Conservation (phyloP, 352 stramenopile species). For the Aphanomyces astaci region DNA sequence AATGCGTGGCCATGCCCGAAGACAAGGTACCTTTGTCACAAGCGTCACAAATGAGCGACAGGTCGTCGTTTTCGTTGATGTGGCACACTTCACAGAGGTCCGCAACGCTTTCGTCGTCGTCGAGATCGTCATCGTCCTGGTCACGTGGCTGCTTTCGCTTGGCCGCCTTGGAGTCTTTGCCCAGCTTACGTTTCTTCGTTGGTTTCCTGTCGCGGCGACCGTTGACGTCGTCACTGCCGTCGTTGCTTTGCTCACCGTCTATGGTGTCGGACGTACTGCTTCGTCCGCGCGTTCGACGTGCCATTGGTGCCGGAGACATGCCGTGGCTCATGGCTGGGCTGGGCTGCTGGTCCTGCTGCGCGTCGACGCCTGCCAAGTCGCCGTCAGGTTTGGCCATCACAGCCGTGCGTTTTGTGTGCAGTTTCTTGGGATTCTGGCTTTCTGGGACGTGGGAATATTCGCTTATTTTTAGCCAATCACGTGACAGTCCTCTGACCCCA, state of each 20-base stretch:
- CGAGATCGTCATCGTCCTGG: not conserved
- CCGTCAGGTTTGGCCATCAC: not conserved
- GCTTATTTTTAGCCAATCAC: conserved; percentile 7
- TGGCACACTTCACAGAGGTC: conserved; percentile 12
- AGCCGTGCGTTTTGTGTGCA: not conserved
- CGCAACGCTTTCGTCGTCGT: conserved; percentile 5
- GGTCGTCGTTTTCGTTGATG: conserved; percentile 21
- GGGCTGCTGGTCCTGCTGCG: not conserved
- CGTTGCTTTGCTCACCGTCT: not conserved
- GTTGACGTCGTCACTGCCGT: not conserved
- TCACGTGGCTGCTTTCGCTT: not conserved
- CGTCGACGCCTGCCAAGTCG: too few relatives aligned
- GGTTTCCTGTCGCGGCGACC: not conserved
- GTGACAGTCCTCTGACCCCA: not conserved
- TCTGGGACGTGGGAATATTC: not conserved
- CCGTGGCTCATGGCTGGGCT: not conserved
- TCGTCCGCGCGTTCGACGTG: not conserved
- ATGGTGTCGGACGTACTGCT: not conserved
- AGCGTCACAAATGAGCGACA: conserved; percentile 13
- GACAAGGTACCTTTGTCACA: conserved; percentile 14
- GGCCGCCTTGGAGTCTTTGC: not conserved
- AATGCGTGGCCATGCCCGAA: too few relatives aligned
- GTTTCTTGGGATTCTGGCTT: conserved; percentile 8
- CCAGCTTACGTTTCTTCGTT: conserved; percentile 13
- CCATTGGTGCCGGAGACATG: not conserved